phyloP scores from a whole-genome alignment of 495 filamentous ascomycete species.

The Aspergillus campestris region DNA sequence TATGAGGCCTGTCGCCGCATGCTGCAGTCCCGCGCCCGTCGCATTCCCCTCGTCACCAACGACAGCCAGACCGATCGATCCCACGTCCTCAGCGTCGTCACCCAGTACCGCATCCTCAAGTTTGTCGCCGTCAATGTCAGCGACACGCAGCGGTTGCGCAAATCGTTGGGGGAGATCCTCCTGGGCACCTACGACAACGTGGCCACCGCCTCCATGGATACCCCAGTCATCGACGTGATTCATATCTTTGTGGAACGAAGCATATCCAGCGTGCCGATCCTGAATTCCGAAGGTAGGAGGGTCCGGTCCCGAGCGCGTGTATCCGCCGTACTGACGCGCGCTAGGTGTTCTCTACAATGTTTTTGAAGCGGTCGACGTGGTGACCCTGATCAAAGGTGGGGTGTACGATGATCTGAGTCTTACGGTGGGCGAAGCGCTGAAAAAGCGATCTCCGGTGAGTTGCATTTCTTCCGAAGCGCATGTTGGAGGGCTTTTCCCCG shows the following conservation, averaged over 20 bases:
- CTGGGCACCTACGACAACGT: slow-evolving; percentile 79
- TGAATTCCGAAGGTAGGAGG: slow-evolving; percentile 63
- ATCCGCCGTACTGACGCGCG: neutral
- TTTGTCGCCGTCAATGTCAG: slow-evolving; percentile 97
- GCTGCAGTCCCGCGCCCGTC: slow-evolving; percentile 83
- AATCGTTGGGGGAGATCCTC: slow-evolving; percentile 74
- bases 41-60: slow-evolving; percentile 88
- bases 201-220: slow-evolving; percentile 81
- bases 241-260: slow-evolving; percentile 85
- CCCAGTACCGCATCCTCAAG: slow-evolving; percentile 95
- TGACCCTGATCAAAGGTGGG: slow-evolving; percentile 88
- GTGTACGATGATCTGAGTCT: slow-evolving; percentile 84
- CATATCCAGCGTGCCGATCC: slow-evolving; percentile 90
- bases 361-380: slow-evolving; percentile 96
- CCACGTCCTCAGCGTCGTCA: slow-evolving; percentile 93
- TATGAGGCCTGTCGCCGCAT: slow-evolving; percentile 95
- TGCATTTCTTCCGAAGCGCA: neutral
- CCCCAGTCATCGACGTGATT: slow-evolving; percentile 91
- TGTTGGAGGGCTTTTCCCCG: neutral
- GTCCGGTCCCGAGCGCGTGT: neutral
- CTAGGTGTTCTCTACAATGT: slow-evolving; percentile 82
- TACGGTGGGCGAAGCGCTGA: slow-evolving; percentile 81
- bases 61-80: slow-evolving; percentile 91
- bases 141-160: slow-evolving; percentile 82
- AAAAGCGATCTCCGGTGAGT: slow-evolving; percentile 69